Percentiles rank a stretch among this genome's conserved stretches.
Evolutionary conservation across 495 filamentous ascomycete species (phyloP).

Genomic region (Penicillium bovifimosum): DNA sequence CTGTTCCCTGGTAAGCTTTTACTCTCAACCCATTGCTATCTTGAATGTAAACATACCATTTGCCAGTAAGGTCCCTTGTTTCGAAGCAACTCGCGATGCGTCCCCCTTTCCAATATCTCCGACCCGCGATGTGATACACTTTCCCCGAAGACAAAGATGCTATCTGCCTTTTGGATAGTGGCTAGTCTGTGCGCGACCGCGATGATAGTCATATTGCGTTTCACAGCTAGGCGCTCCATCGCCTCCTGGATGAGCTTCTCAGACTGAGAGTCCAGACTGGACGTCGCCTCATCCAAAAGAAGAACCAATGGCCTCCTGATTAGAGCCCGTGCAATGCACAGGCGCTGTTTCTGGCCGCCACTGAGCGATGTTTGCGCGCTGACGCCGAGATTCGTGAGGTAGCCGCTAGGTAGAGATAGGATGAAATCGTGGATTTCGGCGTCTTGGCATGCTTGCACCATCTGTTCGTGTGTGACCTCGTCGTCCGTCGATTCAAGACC

Average conservation of each 20-base stretch:
- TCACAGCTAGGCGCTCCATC: slow-evolving; percentile 32
- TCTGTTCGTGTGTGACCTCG: slow-evolving; percentile 39
- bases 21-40: background rate
- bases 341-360: slow-evolving; percentile 46
- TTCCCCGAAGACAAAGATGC: slow-evolving; percentile 59
- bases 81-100: slow-evolving; percentile 34
- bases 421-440: slow-evolving; percentile 56
- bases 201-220: slow-evolving; percentile 64
- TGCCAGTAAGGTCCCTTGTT: background rate
- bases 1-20: background rate
- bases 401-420: slow-evolving; percentile 50
- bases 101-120: slow-evolving; percentile 57
- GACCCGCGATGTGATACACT: slow-evolving; percentile 31
- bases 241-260: slow-evolving; percentile 36
- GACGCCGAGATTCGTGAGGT: slow-evolving; percentile 54
- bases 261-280: slow-evolving; percentile 49
- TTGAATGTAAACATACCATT: background rate
- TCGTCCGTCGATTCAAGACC: slow-evolving; percentile 33
- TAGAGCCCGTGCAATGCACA: slow-evolving; percentile 49
- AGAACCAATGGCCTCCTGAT: slow-evolving; percentile 40
- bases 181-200: slow-evolving; percentile 68
- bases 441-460: slow-evolving; percentile 47
- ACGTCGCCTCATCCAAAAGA: slow-evolving; percentile 54
- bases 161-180: slow-evolving; percentile 67
- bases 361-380: slow-evolving; percentile 54